phyloP scores from a whole-genome alignment of 1,284 basidiomycete genomes.

The Tetrapyrgos nigripes region DNA sequence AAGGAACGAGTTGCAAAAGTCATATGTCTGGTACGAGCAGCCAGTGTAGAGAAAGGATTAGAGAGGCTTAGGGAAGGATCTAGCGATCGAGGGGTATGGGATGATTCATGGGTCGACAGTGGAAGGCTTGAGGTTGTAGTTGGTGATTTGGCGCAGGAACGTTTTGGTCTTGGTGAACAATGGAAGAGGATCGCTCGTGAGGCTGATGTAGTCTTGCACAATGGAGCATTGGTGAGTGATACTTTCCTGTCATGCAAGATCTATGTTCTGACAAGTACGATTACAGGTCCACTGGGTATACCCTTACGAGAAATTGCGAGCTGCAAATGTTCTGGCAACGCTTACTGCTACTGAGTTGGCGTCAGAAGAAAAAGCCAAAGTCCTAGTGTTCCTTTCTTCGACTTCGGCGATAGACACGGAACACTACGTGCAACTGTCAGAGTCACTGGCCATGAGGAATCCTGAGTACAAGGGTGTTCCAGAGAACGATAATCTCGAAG shows the following conservation, averaged over 20 bases:
- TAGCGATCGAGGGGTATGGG: constrained; percentile 91
- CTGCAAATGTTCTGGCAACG: constrained; percentile 92
- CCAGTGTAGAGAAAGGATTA: constrained; percentile 69
- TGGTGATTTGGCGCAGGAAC: constrained; percentile 86
- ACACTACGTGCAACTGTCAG: constrained; percentile 89
- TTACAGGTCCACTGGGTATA: constrained; percentile 97
- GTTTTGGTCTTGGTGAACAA: constrained; percentile 76
- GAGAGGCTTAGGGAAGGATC: constrained; percentile 79
- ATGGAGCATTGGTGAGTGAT: constrained; percentile 87
- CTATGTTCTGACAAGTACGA: not conserved
- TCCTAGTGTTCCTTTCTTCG: constrained; percentile 91
- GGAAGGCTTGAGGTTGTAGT: constrained; percentile 82
- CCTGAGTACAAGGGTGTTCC: constrained; percentile 71
- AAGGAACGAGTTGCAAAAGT: constrained; percentile 78
- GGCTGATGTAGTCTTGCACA: constrained; percentile 90
- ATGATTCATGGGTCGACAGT: constrained; percentile 82
- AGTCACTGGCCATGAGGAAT: constrained; percentile 60
- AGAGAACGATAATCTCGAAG: constrained; percentile 93
- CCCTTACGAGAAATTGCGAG: constrained; percentile 92
- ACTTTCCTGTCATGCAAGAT: not conserved
- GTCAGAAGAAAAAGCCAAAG: constrained; percentile 74
- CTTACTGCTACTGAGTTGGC: constrained; percentile 86
- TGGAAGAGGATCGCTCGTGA: constrained; percentile 81
- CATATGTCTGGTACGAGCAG: constrained; percentile 88
- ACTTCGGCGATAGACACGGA: constrained; percentile 94